phyloP scores from a whole-genome alignment of 139 green algal genomes.

The Desmodesmus armatus region DNA sequence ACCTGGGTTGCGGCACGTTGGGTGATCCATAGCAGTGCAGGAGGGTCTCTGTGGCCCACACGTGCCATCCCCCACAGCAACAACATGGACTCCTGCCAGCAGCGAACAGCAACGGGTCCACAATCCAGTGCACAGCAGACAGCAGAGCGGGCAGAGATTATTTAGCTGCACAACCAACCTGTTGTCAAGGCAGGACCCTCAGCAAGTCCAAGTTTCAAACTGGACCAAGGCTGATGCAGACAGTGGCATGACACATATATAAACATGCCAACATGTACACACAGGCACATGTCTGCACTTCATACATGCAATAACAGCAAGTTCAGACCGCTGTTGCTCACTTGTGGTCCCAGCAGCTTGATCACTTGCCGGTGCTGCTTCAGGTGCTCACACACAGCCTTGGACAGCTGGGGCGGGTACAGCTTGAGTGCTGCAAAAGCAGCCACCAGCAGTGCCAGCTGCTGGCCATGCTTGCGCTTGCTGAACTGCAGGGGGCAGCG shows the following conservation, averaged over 20 bases:
- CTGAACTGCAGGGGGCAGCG: background rate
- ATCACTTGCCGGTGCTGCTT: conserved; percentile 32
- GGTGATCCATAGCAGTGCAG: conserved; percentile 8
- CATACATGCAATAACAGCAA: background rate
- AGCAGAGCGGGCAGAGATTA: too few relatives aligned
- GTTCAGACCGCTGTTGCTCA: background rate
- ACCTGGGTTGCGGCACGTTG: conserved; percentile 8
- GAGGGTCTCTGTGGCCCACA: background rate
- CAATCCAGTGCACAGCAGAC: too few relatives aligned
- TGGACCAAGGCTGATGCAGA: too few relatives aligned
- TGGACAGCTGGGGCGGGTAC: conserved; percentile 19
- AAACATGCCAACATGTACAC: too few relatives aligned
- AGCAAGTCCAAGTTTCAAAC: too few relatives aligned
- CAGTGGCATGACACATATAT: too few relatives aligned
- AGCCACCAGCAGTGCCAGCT: conserved; percentile 1
- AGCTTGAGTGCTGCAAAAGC: conserved; percentile 31
- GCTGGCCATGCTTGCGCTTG: background rate
- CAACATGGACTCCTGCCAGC: conserved; percentile 18
- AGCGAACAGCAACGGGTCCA: too few relatives aligned
- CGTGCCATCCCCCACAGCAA: conserved; percentile 7
- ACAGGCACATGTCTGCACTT: background rate
- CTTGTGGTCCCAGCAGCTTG: background rate
- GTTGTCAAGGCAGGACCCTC: too few relatives aligned
- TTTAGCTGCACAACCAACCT: too few relatives aligned
- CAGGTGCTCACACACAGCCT: background rate